Conservation (phyloP, 1,139 yeast species). For the Lodderomyces orthopsilosis region DNA sequence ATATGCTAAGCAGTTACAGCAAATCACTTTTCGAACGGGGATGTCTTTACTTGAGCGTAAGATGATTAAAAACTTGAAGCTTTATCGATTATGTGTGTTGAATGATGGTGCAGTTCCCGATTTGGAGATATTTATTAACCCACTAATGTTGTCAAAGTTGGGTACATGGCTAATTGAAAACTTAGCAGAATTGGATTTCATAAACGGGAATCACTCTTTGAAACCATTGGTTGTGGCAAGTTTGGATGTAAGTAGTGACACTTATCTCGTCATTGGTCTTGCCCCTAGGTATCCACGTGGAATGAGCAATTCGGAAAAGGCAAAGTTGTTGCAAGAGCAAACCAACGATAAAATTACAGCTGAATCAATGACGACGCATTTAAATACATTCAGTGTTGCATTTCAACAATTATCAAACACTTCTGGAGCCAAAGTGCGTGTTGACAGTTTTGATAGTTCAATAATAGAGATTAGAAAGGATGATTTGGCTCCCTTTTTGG, state of each 20-base stretch:
- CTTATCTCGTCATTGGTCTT: constrained; percentile 85
- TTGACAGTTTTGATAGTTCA: constrained; percentile 93
- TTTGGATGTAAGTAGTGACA: constrained; percentile 68
- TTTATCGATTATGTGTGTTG: constrained; percentile 82
- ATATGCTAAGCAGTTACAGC: constrained; percentile 79
- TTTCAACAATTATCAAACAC: constrained; percentile 81
- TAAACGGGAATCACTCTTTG: constrained; percentile 44
- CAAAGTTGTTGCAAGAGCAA: constrained; percentile 29
- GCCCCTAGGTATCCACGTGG: constrained; percentile 81
- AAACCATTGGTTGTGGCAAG: constrained; percentile 89
- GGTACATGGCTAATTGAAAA: constrained; percentile 93
- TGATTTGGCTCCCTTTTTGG: constrained; percentile 84
- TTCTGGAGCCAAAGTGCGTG: constrained; percentile 84
- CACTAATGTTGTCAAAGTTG: constrained; percentile 75
- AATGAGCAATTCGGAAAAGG: constrained; percentile 43
- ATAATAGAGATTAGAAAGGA: constrained; percentile 87
- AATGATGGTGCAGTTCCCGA: constrained; percentile 82
- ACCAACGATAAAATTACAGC: constrained; percentile 27
- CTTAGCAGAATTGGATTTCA: constrained; percentile 71
- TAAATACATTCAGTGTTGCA: constrained; percentile 85
- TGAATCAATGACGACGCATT: constrained; percentile 32
- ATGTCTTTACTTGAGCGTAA: constrained; percentile 83
- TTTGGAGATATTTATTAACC: constrained; percentile 73
- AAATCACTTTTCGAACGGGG: constrained; percentile 84
- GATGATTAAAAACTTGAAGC: constrained; percentile 71